Evolutionary conservation across 2,329 filamentous ascomycete species (phyloP), one percentile per base, ranked within the genome.

Genomic region (Epichloe uncinata): DNA sequence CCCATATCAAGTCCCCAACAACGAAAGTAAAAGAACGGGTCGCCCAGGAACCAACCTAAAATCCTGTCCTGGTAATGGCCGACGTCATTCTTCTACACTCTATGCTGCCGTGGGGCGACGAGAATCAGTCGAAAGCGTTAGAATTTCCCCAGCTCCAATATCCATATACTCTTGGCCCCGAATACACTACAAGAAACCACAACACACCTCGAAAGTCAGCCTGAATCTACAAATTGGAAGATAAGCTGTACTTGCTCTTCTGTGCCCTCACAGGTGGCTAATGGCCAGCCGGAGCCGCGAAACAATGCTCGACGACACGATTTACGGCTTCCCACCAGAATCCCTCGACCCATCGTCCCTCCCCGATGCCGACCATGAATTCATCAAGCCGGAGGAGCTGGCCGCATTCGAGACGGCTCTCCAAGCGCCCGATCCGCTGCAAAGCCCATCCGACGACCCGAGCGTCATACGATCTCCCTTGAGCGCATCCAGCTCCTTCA

Each of bases 361-460:
- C 18, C 90, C 89, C n/a, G 89, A 95, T 66, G 80, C 75, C 65
- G 78, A 90, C 63, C 75, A 77, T 60, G 81, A 93, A 50, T 96
- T 96, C 63, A 73, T 94, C 57, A 68, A 77, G 42, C 73, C 82
- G 40, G 79, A 79, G 52, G 84, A 95, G 61, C 72, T 95, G 34
- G 73, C 78, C 37, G 82, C 85, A 49, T 97, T 97, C 65, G 82
- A 85, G 53, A 79, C 78, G 52, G 91, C 91, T 7, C 77, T 96
- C 8, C 78, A 81, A n/a, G 87, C 86, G 1, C 88, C 90, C 0
- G 88, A 94, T 54, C 79, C 79, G 1, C 75, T 83, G 40, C 81
- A 85, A 36, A 81, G 76, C 12, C 73, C 78, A 45, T 69, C 75
- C 45, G 81, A 84, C 44, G 71, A 73, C 42, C 57, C 58, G 5